Evolutionary conservation across 2,329 filamentous ascomycete genomes (phyloP).

Genomic region (Apiospora pterosperma): DNA sequence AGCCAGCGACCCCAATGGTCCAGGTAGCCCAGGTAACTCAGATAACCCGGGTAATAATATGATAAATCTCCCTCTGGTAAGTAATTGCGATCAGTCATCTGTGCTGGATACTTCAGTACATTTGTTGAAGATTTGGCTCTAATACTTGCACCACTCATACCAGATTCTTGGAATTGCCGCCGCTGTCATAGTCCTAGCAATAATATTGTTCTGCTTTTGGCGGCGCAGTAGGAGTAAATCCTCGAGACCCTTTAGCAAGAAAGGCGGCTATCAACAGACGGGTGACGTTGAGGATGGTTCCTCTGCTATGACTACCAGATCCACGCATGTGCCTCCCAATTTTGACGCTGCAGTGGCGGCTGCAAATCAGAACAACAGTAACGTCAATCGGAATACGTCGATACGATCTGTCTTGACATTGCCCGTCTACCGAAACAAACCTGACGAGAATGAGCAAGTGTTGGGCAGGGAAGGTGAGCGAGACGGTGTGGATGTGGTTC

Average conservation of each 20-base stretch:
- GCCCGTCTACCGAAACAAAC: slow-evolving; percentile 74
- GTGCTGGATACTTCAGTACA: not conserved
- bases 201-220: not conserved
- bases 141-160: not conserved
- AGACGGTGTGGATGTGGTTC: slow-evolving; percentile 83
- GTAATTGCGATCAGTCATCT: not conserved
- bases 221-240: not conserved
- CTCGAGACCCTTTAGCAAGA: slow-evolving; percentile 12
- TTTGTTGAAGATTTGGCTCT: not conserved
- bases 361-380: slow-evolving; percentile 16
- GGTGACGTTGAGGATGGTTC: slow-evolving; percentile 11
- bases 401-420: slow-evolving; percentile 93
- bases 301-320: slow-evolving; percentile 5
- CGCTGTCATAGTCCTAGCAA: not conserved
- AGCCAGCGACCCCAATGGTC: too few relatives aligned
- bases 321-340: slow-evolving; percentile 8
- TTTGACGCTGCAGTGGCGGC: slow-evolving; percentile 21
- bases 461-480: slow-evolving; percentile 87
- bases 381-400: slow-evolving; percentile 77
- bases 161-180: not conserved
- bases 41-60: not conserved
- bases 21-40: too few relatives aligned
- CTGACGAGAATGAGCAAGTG: slow-evolving; percentile 74
- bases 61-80: not conserved
- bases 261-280: slow-evolving; percentile 27